Conservation (phyloP, 371 early-diverging fungal species). For the Mucor lusitanicus region DNA sequence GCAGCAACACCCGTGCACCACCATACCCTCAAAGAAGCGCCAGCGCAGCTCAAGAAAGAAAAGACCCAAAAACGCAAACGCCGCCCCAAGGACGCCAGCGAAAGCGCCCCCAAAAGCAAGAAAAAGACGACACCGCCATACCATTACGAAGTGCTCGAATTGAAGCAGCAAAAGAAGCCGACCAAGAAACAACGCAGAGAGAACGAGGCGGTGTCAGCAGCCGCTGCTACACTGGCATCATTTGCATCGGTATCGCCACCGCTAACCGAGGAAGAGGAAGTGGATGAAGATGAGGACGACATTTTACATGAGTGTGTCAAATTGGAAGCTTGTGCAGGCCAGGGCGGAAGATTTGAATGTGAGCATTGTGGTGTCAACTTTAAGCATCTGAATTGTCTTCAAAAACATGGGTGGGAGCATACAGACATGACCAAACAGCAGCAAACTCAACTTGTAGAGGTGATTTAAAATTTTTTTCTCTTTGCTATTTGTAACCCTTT, state of each 20-base stretch:
- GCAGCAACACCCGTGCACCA: neutral
- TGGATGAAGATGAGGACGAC: neutral
- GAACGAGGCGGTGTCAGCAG: slow-evolving; percentile 40
- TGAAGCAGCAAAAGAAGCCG: slow-evolving; percentile 23
- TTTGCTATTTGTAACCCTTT: neutral
- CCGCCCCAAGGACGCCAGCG: slow-evolving; percentile 5
- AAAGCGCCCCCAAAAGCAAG: slow-evolving; percentile 7
- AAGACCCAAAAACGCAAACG: slow-evolving; percentile 21
- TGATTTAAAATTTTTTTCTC: slow-evolving; percentile 19
- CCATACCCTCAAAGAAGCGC: slow-evolving; percentile 6
- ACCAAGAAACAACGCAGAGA: slow-evolving; percentile 27
- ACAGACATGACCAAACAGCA: slow-evolving; percentile 41
- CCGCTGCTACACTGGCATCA: slow-evolving; percentile 48
- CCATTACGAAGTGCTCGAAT: slow-evolving; percentile 34
- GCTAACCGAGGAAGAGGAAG: neutral
- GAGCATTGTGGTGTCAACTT: slow-evolving; percentile 33
- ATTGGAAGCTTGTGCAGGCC: slow-evolving; percentile 33
- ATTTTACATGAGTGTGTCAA: slow-evolving; percentile 23
- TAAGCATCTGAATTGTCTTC: slow-evolving; percentile 41
- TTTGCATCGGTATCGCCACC: slow-evolving; percentile 32
- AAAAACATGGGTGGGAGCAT: slow-evolving; percentile 43
- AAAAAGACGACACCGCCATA: slow-evolving; percentile 19
- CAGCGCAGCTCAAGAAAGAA: slow-evolving; percentile 1
- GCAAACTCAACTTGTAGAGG: slow-evolving; percentile 51
- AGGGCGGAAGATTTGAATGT: slow-evolving; percentile 32